phyloP scores from a whole-genome alignment of 2,329 filamentous ascomycete genomes.

The Colletotrichum ledebouriae region DNA sequence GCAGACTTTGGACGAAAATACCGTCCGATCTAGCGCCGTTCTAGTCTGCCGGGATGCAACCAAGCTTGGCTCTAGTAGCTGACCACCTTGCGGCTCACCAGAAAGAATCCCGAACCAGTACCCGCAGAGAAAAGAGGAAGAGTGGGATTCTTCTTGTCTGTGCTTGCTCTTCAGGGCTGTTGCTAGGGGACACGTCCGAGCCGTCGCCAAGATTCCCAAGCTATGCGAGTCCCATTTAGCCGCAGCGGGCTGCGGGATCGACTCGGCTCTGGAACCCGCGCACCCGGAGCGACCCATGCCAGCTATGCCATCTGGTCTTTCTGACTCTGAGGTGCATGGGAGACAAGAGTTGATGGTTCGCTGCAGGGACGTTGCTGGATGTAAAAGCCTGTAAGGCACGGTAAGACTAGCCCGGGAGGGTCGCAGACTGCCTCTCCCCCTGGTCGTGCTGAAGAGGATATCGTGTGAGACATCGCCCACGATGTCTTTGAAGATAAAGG shows the following conservation, averaged over 20 bases:
- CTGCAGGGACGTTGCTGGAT: constrained; percentile 20
- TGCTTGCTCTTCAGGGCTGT: constrained; percentile 25
- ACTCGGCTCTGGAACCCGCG: constrained; percentile 32
- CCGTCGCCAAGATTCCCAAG: constrained; percentile 14
- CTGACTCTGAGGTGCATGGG: not conserved
- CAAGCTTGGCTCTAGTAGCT: constrained; percentile 2
- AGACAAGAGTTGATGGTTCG: constrained; percentile 21
- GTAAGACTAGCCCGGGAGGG: constrained; percentile 18
- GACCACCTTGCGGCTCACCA: constrained; percentile 30
- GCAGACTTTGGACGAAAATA: constrained; percentile 39
- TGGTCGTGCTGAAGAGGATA: not conserved
- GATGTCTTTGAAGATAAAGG: constrained; percentile 4
- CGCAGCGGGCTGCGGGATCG: constrained; percentile 37
- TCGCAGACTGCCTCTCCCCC: not conserved
- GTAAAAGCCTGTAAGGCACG: constrained; percentile 6
- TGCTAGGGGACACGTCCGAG: constrained; percentile 28
- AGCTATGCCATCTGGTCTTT: constrained; percentile 17
- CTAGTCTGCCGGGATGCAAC: not conserved
- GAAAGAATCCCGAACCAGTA: constrained; percentile 14
- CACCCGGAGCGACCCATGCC: constrained; percentile 33
- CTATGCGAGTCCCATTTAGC: constrained; percentile 9
- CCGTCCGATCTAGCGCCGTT: constrained; percentile 20
- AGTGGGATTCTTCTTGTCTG: constrained; percentile 4
- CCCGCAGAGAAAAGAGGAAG: constrained; percentile 1
- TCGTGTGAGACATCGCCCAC: not conserved